Evolutionary conservation across 192 early-diverging fungal species (phyloP).

Genomic region (Gaertneriomyces semiglobifer): DNA sequence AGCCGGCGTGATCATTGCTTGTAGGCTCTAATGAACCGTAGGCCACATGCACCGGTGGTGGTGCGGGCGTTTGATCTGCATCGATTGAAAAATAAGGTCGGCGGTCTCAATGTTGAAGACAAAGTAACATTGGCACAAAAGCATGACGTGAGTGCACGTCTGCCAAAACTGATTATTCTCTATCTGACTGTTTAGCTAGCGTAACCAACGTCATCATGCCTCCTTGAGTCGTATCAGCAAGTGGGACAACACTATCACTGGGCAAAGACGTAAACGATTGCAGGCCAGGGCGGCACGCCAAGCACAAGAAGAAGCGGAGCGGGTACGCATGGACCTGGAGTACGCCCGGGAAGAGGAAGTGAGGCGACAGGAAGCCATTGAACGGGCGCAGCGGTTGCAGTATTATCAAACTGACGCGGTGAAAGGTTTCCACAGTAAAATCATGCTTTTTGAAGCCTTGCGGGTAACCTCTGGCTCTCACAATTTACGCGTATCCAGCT

Average conservation of each 20-base stretch:
- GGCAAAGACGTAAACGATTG: conserved; percentile 33
- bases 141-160: conserved; percentile 23
- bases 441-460: conserved; percentile 36
- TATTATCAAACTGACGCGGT: conserved; percentile 44
- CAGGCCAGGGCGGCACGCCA: conserved; percentile 24
- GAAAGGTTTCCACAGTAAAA: conserved; percentile 40
- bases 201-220: conserved; percentile 27
- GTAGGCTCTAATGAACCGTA: background rate
- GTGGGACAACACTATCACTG: conserved; percentile 45
- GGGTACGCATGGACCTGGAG: conserved; percentile 27
- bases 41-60: conserved; percentile 12
- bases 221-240: conserved; percentile 31
- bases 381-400: conserved; percentile 41
- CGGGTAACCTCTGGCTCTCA: conserved; percentile 9
- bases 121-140: conserved; percentile 22
- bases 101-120: conserved; percentile 19
- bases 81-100: conserved; percentile 27
- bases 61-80: conserved; percentile 42
- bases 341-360: conserved; percentile 32
- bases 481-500: background rate
- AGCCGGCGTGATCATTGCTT: background rate
- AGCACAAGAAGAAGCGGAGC: conserved; percentile 32
- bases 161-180: background rate
- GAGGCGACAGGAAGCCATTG: conserved; percentile 34
- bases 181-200: conserved; percentile 9